Evolutionary conservation across 352 stramenopile genomes (phyloP).

Genomic region (Phytopythium delawarense): DNA sequence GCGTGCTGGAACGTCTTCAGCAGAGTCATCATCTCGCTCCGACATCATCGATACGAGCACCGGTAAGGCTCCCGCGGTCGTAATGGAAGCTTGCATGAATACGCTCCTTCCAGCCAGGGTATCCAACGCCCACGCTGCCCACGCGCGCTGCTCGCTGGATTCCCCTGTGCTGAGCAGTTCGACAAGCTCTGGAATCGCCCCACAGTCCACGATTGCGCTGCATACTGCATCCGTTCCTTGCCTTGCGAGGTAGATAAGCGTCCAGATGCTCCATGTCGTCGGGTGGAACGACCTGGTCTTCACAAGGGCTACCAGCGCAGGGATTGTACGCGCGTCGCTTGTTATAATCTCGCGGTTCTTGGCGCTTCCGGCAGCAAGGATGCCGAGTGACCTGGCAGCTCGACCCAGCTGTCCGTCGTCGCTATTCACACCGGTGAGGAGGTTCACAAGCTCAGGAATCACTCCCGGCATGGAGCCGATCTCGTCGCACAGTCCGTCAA

Average conservation of each 20-base stretch:
- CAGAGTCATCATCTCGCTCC: not conserved
- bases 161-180: not conserved
- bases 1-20: not conserved
- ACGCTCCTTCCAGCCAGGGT: not conserved
- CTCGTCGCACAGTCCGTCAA: not conserved
- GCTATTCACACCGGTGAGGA: not conserved
- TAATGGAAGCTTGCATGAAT: not conserved
- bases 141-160: not conserved
- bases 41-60: not conserved
- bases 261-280: not conserved
- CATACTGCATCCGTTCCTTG: not conserved
- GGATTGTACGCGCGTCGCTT: not conserved
- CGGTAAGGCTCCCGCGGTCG: not conserved
- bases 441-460: not conserved
- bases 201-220: not conserved
- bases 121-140: not conserved
- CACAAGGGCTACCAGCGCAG: not conserved
- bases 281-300: not conserved
- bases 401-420: not conserved
- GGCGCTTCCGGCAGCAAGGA: not conserved
- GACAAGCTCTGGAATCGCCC: slow-evolving; percentile 3
- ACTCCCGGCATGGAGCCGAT: not conserved
- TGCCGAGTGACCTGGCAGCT: not conserved
- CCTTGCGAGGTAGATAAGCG: not conserved
- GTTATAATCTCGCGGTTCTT: not conserved